These are phyloP conservation scores for Cardamine occulta DNA, from an alignment of 345 rosid genomes.

Conservation along the genomic window DNA sequence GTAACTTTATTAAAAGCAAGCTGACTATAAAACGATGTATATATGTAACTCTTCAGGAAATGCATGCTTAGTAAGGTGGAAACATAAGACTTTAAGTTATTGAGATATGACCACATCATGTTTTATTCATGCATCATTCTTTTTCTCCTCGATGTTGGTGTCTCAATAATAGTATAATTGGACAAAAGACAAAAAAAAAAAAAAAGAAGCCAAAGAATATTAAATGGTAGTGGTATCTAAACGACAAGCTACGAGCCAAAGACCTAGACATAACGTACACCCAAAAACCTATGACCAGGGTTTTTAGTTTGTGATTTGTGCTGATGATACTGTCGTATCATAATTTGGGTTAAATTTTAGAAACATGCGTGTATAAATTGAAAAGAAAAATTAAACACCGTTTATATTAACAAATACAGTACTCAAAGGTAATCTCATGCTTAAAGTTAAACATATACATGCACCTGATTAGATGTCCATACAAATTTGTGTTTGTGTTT, in stretches of 20 bases:
- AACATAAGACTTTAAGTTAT: not conserved
- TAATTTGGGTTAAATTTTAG: too few relatives aligned
- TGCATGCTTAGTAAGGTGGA: too few relatives aligned
- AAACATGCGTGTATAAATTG: too few relatives aligned
- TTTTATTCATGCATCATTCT: not conserved
- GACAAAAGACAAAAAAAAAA: conserved; percentile 9
- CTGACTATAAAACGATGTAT: not conserved
- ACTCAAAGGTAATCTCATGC: not conserved
- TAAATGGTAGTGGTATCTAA: not conserved
- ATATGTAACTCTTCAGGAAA: too few relatives aligned
- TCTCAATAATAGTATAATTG: conserved; percentile 2
- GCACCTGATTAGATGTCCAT: not conserved
- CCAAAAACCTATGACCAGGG: not conserved
- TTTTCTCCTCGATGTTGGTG: conserved; percentile 14
- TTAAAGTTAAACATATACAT: conserved; percentile 7
- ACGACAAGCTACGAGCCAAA: conserved; percentile 15
- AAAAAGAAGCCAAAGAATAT: not conserved
- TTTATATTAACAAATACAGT: too few relatives aligned
- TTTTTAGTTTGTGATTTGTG: too few relatives aligned
- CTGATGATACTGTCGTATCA: too few relatives aligned
- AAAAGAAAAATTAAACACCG: too few relatives aligned
- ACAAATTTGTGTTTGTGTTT: not conserved
- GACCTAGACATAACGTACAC: conserved; percentile 1
- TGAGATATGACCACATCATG: conserved; percentile 19
- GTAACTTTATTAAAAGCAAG: not conserved